These are phyloP conservation scores for Diaporthe caulivora DNA, from an alignment of 2,329 filamentous ascomycete genomes.

Conservation along the genomic window DNA sequence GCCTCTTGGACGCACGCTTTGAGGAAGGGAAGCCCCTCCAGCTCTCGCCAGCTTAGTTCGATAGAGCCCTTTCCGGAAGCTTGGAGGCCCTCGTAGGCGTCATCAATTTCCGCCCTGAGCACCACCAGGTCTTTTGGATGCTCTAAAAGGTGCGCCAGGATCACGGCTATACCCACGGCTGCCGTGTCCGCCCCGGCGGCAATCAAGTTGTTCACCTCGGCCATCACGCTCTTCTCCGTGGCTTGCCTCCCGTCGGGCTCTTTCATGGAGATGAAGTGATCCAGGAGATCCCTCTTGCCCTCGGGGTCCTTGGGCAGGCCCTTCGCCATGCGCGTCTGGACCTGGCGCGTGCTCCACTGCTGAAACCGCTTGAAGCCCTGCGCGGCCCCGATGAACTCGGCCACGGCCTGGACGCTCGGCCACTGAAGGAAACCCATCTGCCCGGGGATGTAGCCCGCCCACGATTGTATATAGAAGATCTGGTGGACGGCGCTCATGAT, in stretches of 20 bases:
- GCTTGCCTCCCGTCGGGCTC: not conserved
- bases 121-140: not conserved
- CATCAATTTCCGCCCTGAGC: not conserved
- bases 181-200: constrained; percentile 11
- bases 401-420: not conserved
- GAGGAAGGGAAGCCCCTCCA: constrained; percentile 2
- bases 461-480: not conserved
- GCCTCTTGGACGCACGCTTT: constrained; percentile 1
- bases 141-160: not conserved
- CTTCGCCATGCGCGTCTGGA: not conserved
- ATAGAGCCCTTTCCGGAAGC: not conserved
- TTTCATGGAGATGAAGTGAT: constrained; percentile 16
- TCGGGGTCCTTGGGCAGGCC: not conserved
- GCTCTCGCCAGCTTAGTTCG: not conserved
- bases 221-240: not conserved
- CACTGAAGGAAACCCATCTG: constrained; percentile 1
- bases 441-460: not conserved
- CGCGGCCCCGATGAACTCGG: not conserved
- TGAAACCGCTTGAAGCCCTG: not conserved
- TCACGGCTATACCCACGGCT: constrained; percentile 1
- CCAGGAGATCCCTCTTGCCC: not conserved
- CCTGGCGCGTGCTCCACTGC: not conserved
- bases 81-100: not conserved
- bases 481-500: not conserved
- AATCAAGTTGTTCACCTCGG: constrained; percentile 10